phyloP scores from a whole-genome alignment of 495 filamentous ascomycete species.

The Penicillium coprophilum region DNA sequence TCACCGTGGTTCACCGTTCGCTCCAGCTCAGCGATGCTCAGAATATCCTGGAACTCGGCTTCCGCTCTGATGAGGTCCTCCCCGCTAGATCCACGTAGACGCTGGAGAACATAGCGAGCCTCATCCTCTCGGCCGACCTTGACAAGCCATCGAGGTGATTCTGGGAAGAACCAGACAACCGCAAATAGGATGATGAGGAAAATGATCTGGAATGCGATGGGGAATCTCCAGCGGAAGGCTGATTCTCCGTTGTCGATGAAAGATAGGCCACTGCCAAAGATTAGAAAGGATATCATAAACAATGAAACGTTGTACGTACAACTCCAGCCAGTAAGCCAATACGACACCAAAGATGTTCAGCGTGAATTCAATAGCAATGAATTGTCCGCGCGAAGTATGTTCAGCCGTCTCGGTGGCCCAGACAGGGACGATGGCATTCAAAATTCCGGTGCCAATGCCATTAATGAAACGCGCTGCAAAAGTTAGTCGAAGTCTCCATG shows the following conservation, averaged over 20 bases:
- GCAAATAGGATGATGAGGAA: slow-evolving; percentile 53
- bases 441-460: slow-evolving; percentile 69
- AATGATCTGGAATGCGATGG: slow-evolving; percentile 70
- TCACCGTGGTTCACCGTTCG: slow-evolving; percentile 50
- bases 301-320: slow-evolving; percentile 37
- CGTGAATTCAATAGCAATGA: slow-evolving; percentile 72
- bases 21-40: slow-evolving; percentile 56
- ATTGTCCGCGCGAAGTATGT: slow-evolving; percentile 67
- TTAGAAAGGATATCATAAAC: slow-evolving; percentile 12
- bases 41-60: slow-evolving; percentile 63
- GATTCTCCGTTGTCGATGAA: slow-evolving; percentile 56
- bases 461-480: slow-evolving; percentile 61
- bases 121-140: slow-evolving; percentile 63
- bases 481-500: slow-evolving; percentile 3
- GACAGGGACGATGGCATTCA: slow-evolving; percentile 71
- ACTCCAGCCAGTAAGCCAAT: slow-evolving; percentile 72
- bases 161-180: slow-evolving; percentile 62
- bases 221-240: slow-evolving; percentile 65
- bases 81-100: slow-evolving; percentile 58
- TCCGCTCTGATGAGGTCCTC: slow-evolving; percentile 56
- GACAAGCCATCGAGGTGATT: slow-evolving; percentile 64
- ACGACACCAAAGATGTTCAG: slow-evolving; percentile 74
- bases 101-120: slow-evolving; percentile 59
- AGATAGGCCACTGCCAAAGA: slow-evolving; percentile 48
- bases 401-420: slow-evolving; percentile 69